phyloP scores from a whole-genome alignment of 352 stramenopile genomes.

The Phytophthora uliginosa region DNA sequence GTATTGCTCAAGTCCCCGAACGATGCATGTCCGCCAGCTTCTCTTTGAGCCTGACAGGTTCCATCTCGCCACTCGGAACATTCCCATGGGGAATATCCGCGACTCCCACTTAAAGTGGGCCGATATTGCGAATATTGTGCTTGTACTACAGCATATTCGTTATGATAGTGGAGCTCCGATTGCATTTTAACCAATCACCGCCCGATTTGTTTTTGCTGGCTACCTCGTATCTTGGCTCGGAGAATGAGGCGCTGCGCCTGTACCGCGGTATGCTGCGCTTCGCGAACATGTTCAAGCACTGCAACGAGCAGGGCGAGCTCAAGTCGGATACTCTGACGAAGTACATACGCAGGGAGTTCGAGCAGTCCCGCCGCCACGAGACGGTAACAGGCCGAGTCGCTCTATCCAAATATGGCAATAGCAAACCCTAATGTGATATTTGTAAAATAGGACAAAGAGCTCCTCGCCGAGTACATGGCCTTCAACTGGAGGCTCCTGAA shows the following conservation, averaged over 20 bases:
- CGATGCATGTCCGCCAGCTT: constrained; percentile 65
- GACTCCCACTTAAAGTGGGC: constrained; percentile 30
- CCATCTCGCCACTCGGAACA: constrained; percentile 45
- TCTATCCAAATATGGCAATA: constrained; percentile 14
- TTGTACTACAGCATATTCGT: too few relatives aligned
- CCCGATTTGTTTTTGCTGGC: too few relatives aligned
- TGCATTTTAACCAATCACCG: too few relatives aligned
- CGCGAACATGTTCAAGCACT: constrained; percentile 74
- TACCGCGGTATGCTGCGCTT: constrained; percentile 86
- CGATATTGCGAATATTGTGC: constrained; percentile 18
- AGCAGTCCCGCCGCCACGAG: constrained; percentile 78
- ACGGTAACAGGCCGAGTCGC: constrained; percentile 38
- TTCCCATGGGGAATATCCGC: constrained; percentile 49
- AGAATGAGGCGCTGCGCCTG: constrained; percentile 80
- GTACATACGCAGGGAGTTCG: constrained; percentile 85
- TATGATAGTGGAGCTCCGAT: too few relatives aligned
- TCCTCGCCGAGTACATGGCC: constrained; percentile 79
- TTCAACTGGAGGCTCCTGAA: constrained; percentile 79
- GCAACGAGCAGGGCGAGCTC: constrained; percentile 73
- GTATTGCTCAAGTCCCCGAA: constrained; percentile 92
- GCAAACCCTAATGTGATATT: constrained; percentile 26
- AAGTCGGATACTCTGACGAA: constrained; percentile 71
- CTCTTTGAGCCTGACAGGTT: constrained; percentile 45
- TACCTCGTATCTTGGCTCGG: too few relatives aligned
- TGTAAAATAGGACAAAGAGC: constrained; percentile 64